Base-by-base conservation (phyloP, 2,329 filamentous ascomycete species). In the Fusarium equiseti region DNA sequence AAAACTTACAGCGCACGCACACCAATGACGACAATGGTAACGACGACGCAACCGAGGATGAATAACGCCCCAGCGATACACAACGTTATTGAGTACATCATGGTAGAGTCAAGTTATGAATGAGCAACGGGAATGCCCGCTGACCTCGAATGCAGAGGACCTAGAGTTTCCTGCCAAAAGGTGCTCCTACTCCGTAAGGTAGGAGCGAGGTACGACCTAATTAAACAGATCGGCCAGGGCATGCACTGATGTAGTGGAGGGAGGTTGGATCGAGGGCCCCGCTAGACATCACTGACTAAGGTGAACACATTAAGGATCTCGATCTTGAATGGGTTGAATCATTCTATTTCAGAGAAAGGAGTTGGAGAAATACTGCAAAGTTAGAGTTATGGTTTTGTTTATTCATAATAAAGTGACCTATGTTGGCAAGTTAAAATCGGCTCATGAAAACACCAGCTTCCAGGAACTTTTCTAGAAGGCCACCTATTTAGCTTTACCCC, bases 21-120 rank as follows among this genome's bases (percentile, higher is more conserved):
- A 60, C 89, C 89, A 56, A 90, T 83, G 72, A 91, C 86, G 29
- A 91, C 86, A 8, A 84, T 43, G 43, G 50, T 18, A n/a, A 88
- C 74, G 27, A 91, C 82, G 35, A 84, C 73, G 55, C 79, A 77
- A 73, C 83, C 85, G 87, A 89, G 90, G 66, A 83, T 73, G 42
- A 88, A 80, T 70, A 83, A 87, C 52, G 82, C 77, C 57, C 80
- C 79, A 70, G 88, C 87, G 51, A 85, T 68, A 44, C 74, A 75
- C 64, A 84, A 79, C 52, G 78, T 61, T 45, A 77, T 59, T 31
- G 68, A 60, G 55, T 72, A 70, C 77, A 81, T 81, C 62, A 66
- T 42, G 26, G 20, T 5, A 2, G 32, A 29, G 16, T 22, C 35
- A 9, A 50, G 22, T 54, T 8, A 16, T 44, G 6, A 20, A n/a